Conservation (phyloP, 1,284 basidiomycete genomes). For the Xerocomus nothofagi region DNA sequence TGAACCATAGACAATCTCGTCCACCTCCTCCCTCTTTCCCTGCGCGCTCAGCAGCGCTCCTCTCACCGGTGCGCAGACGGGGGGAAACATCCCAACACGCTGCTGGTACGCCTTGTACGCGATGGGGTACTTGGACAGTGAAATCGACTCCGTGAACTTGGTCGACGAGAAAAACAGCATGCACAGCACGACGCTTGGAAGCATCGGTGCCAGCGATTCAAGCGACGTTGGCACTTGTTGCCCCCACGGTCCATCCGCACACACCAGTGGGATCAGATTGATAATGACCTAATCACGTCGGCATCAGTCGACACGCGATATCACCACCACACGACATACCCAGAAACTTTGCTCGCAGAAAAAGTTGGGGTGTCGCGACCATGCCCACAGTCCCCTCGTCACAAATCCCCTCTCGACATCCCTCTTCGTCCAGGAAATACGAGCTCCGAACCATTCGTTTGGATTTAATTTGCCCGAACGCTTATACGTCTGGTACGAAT, state of each 20-base stretch:
- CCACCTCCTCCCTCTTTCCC: conserved; percentile 39
- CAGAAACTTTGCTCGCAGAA: conserved; percentile 88
- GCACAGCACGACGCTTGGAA: conserved; percentile 60
- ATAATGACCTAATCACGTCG: conserved; percentile 53
- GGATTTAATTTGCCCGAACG: conserved; percentile 46
- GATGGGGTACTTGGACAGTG: conserved; percentile 70
- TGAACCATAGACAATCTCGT: conserved; percentile 45
- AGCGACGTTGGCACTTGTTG: conserved; percentile 28
- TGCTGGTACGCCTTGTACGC: conserved; percentile 72
- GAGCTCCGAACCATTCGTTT: conserved; percentile 65
- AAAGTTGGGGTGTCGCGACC: conserved; percentile 90
- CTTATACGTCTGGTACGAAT: conserved; percentile 82
- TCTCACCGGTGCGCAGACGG: conserved; percentile 50
- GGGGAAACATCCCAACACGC: conserved; percentile 83
- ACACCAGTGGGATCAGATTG: conserved; percentile 63
- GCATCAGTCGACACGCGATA: neutral
- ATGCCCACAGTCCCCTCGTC: conserved; percentile 83
- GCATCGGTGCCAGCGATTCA: conserved; percentile 42
- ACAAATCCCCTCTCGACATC: conserved; percentile 83
- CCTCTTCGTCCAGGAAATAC: conserved; percentile 59
- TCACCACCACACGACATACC: conserved; percentile 45
- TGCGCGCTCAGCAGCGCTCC: conserved; percentile 38
- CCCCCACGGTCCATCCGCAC: conserved; percentile 41
- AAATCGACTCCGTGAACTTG: conserved; percentile 78
- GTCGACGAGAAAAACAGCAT: conserved; percentile 76